These are phyloP conservation scores for Scheffersomyces cryptocercus DNA, from an alignment of 1,139 yeast genomes.

Conservation along the genomic window DNA sequence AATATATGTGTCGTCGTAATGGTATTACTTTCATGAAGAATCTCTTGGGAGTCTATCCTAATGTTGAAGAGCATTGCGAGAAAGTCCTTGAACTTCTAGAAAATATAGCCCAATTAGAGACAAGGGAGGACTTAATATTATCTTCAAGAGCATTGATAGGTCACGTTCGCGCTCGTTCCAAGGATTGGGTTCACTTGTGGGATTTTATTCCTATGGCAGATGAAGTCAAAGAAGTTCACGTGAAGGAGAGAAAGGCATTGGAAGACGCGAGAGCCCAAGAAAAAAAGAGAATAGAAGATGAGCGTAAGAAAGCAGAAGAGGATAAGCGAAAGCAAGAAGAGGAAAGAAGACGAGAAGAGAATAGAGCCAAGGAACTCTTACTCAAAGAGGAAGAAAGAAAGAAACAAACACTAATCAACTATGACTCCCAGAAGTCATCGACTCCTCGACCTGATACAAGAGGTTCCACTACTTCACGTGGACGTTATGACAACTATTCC, in stretches of 20 bases:
- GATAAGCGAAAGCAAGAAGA: constrained; percentile 16
- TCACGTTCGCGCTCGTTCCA: constrained; percentile 60
- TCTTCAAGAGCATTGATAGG: constrained; percentile 80
- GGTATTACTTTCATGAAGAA: constrained; percentile 77
- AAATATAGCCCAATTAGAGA: constrained; percentile 52
- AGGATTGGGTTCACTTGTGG: constrained; percentile 58
- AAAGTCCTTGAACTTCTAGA: constrained; percentile 49
- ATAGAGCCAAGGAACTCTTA: constrained; percentile 14
- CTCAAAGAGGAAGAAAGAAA: constrained; percentile 15
- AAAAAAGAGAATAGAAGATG: constrained; percentile 13
- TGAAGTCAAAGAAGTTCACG: constrained; percentile 25
- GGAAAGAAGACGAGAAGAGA: constrained; percentile 23
- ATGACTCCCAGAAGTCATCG: constrained; percentile 21
- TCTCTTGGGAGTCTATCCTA: constrained; percentile 65
- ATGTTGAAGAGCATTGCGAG: constrained; percentile 68
- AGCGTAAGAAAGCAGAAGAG: constrained; percentile 11
- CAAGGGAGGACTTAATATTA: constrained; percentile 77
- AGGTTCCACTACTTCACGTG: constrained; percentile 16
- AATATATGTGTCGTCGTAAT: constrained; percentile 82
- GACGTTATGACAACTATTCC: constrained; percentile 28
- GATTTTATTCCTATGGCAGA: constrained; percentile 54
- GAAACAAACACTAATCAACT: constrained; percentile 19
- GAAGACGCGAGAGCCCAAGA: constrained; percentile 12
- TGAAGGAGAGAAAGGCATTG: constrained; percentile 22
- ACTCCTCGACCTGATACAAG: constrained; percentile 23